Conservation (phyloP, 129 eudicot species). For the Glebionis coronaria region DNA sequence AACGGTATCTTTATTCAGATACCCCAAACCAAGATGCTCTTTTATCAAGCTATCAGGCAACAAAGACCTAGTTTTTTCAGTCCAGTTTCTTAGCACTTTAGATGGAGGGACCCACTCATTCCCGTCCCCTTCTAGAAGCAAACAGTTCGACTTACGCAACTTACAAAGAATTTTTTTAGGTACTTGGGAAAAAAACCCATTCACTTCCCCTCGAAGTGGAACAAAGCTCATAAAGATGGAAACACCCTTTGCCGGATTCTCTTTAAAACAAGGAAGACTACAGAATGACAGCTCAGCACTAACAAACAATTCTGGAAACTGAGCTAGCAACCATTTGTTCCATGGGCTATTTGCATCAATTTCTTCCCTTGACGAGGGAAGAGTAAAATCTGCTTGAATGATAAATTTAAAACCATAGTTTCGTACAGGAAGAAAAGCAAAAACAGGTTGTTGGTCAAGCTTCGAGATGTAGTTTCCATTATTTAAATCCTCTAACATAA, state of each 20-base stretch:
- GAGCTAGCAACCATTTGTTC: conserved; percentile 81
- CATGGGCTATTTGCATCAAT: conserved; percentile 83
- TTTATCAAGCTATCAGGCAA: conserved; percentile 58
- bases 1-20: conserved; percentile 52
- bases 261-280: conserved; percentile 54
- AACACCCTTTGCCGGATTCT: conserved; percentile 64
- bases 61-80: conserved; percentile 47
- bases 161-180: conserved; percentile 69
- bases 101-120: conserved; percentile 76
- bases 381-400: conserved; percentile 80
- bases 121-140: conserved; percentile 56
- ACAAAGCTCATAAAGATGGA: conserved; percentile 69
- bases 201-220: conserved; percentile 74
- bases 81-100: conserved; percentile 63
- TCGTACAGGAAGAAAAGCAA: conserved; percentile 82
- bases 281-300: conserved; percentile 63
- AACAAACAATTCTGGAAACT: conserved; percentile 71
- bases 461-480: conserved; percentile 45
- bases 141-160: conserved; percentile 57
- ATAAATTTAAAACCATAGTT: conserved; percentile 77
- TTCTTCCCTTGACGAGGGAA: conserved; percentile 88
- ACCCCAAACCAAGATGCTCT: conserved; percentile 65
- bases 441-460: conserved; percentile 67
- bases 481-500: conserved; percentile 50
- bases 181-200: conserved; percentile 72